Base-by-base conservation (phyloP, 2,329 filamentous ascomycete species). In the Aspergillus sp. region DNA sequence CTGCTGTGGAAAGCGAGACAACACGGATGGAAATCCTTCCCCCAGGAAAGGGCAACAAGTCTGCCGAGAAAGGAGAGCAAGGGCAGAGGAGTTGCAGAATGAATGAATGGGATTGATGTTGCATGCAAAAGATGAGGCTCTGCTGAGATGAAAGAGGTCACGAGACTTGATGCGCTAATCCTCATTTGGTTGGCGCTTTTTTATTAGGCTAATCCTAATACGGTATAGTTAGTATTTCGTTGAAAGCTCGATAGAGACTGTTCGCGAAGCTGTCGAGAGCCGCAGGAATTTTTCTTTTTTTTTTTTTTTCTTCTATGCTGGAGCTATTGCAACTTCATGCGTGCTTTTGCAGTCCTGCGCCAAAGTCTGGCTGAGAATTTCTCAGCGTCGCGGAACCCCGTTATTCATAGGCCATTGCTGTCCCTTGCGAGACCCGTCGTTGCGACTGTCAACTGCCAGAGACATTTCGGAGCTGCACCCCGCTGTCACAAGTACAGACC, bases 321-420 rank as follows among this genome's bases (percentile, higher is more conserved):
- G 35, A 34, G 32, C 42, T 38, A 7, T 7, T 27, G 41, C 12
- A n/a, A 46, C 44, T 56, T 57, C 45, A 61, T 61, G 58, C 53
- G 49, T 48, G 45, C 54, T 51, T 57, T 49, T 41, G 46, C 43
- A n/a, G 7, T 57, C 34, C 50, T 44, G 41, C 52, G 48, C 47
- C 56, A 52, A 51, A 52, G 38, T 39, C 47, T 55, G 29, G 44
- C 44, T 44, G 52, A 48, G 44, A 43, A 48, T 26, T n/a, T 45
- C 28, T 44, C 42, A 9, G 30, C 44, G 7, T 7, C 19, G 19
- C 30, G 40, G 7, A 12, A 36, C 19, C 12, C 34, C 5, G 10
- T 10, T 4, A 4, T 12, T 7, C 12, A 7, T 32, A 1, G 7
- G 32, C 29, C 8, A 47, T 5, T 19, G 29, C 26, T 12, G 39